Evolutionary conservation across 2,329 filamentous ascomycete species (phyloP).

Genomic region (Penicillium nordicum): DNA sequence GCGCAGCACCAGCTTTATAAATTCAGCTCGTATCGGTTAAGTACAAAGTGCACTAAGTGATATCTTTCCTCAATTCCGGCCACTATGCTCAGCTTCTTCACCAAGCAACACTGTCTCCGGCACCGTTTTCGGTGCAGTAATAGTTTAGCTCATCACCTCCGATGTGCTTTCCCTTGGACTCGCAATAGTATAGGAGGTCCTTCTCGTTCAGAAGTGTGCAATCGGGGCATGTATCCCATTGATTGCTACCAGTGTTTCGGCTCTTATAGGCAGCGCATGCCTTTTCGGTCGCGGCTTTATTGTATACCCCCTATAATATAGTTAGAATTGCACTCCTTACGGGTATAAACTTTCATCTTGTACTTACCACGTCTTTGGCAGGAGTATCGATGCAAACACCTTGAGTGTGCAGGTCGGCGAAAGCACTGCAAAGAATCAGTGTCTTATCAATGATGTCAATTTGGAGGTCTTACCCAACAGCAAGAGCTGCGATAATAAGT

Average conservation of each 20-base stretch:
- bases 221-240: neutral
- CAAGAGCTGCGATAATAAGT: neutral
- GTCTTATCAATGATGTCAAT: neutral
- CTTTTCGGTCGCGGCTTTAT: neutral
- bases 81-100: neutral
- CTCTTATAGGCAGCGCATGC: neutral
- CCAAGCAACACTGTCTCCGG: neutral
- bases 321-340: neutral
- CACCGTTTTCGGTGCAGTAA: neutral
- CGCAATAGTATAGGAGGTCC: neutral
- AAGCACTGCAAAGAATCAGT: neutral
- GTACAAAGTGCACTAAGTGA: neutral
- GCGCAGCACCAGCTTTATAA: neutral
- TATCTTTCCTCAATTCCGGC: neutral
- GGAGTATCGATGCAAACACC: neutral
- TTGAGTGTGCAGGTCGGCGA: neutral
- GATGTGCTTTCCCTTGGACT: neutral
- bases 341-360: neutral
- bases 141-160: neutral
- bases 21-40: neutral
- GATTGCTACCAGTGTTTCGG: neutral
- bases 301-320: neutral
- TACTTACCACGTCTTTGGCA: neutral
- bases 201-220: neutral
- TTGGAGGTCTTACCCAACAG: neutral